A percentile compares a stretch with the other conserved stretches of the same genome.
Evolutionary conservation across 2,329 filamentous ascomycete genomes (phyloP).

Genomic region (Neonectria hederae): DNA sequence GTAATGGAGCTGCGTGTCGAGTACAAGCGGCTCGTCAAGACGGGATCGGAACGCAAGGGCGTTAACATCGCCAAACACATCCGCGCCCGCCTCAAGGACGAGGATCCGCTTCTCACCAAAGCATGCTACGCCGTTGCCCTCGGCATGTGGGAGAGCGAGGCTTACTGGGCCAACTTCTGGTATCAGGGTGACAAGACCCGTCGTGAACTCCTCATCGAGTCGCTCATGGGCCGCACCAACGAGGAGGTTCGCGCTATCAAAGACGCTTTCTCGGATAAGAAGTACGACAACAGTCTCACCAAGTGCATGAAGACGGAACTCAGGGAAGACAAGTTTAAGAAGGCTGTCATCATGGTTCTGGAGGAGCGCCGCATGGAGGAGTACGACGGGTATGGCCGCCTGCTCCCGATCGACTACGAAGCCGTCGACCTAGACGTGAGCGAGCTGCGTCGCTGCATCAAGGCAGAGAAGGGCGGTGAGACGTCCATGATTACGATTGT

Average conservation of each 20-base stretch:
- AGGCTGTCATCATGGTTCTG: slow-evolving; percentile 82
- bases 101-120: slow-evolving; percentile 83
- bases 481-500: slow-evolving; percentile 87
- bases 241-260: slow-evolving; percentile 89
- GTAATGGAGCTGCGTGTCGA: slow-evolving; percentile 85
- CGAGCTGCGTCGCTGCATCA: slow-evolving; percentile 73
- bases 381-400: slow-evolving; percentile 69
- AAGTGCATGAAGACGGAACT: slow-evolving; percentile 93
- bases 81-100: slow-evolving; percentile 77
- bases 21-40: slow-evolving; percentile 91
- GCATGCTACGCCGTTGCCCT: slow-evolving; percentile 90
- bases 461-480: slow-evolving; percentile 84
- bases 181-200: slow-evolving; percentile 89
- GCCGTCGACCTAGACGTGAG: slow-evolving; percentile 77
- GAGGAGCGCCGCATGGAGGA: slow-evolving; percentile 89
- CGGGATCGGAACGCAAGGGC: slow-evolving; percentile 75
- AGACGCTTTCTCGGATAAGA: slow-evolving; percentile 87
- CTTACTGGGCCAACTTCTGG: slow-evolving; percentile 98
- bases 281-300: slow-evolving; percentile 82
- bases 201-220: slow-evolving; percentile 90
- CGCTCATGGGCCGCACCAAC: slow-evolving; percentile 89
- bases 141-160: slow-evolving; percentile 90
- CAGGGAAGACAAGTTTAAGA: slow-evolving; percentile 95
- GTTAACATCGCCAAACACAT: slow-evolving; percentile 90
- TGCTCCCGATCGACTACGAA: slow-evolving; percentile 64